Base-by-base conservation (phyloP, 345 rosid species). In the Kandelia obovata region DNA sequence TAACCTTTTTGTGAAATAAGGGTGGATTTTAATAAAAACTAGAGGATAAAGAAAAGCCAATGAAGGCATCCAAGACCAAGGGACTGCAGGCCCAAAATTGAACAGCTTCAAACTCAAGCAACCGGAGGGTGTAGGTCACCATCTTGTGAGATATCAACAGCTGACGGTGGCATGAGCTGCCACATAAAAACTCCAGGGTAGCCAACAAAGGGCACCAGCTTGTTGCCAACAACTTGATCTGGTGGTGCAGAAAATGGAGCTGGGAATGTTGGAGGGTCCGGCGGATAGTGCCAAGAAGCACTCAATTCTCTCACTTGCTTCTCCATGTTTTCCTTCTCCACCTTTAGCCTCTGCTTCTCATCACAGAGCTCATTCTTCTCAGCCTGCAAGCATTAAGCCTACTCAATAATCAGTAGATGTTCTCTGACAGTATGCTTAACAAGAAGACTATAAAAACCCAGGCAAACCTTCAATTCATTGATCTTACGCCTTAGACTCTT, bases 381-480 rank as follows among this genome's bases (percentile, higher is more conserved):
- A 7, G 49, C 76, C 80, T 71, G 26, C 64, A 56, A 27, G 49
- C 19, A 43, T 21, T 56, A 68, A 74, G 16, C 31, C 43, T n/a
- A 57, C 52, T 5, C 37, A 59, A 10, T 6, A 53, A 34, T 19
- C 57, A 66, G 19, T 27, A n/a, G 39, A 25, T 32, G 23, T 61
- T 47, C 43, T 37, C 46, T 10, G 51, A 61, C 13, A 21, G 17
- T 21, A 4, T 43, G 23, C 23, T 23, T 11, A 35, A 62, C 32
- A 46, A 25, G 28, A 37, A 23, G 16, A 28, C 23, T 7, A 51
- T 19, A 28, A 52, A 28, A 63, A 17, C 16, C 53, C 39, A 23
- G 19, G 58, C 31, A 52, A 53, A 77, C 84, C 84, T 75, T 77
- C 37, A 81, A 69, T 65, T 81, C 84, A 37, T 53, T 66, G 59